Percentiles rank a stretch among this genome's conserved stretches.
Evolutionary conservation across 2,329 filamentous ascomycete species (phyloP).

Genomic region (Cladosporium sp.): DNA sequence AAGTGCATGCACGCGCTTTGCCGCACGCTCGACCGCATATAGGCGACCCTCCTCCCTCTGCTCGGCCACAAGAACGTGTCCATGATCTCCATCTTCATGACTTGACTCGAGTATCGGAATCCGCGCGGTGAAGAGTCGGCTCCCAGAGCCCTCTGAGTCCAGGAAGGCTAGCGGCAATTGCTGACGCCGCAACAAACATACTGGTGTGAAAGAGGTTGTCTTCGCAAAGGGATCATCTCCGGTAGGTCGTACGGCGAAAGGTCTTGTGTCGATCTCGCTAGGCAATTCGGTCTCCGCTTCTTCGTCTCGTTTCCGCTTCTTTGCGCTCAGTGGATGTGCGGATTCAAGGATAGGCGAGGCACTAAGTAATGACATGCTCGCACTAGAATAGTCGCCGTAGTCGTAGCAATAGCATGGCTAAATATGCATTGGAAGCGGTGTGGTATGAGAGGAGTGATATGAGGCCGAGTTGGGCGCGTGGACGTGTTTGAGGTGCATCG

Average conservation of each 20-base stretch:
- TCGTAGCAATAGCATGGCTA: constrained; percentile 9
- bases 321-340: neutral
- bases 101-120: constrained; percentile 60
- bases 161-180: constrained; percentile 56
- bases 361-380: constrained; percentile 11
- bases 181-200: constrained; percentile 51
- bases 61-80: constrained; percentile 56
- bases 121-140: constrained; percentile 55
- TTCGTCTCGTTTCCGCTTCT: constrained; percentile 17
- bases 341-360: constrained; percentile 4
- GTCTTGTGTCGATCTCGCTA: constrained; percentile 19
- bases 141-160: constrained; percentile 48
- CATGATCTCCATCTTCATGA: constrained; percentile 35
- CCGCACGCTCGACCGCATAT: constrained; percentile 62
- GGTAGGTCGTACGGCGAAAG: constrained; percentile 23
- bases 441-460: neutral
- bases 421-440: neutral
- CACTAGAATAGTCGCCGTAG: neutral
- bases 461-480: neutral
- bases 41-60: constrained; percentile 49
- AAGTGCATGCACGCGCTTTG: constrained; percentile 56
- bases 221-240: constrained; percentile 20
- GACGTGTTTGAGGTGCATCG: neutral
- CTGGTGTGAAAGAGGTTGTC: constrained; percentile 24
- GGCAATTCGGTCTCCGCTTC: neutral